Evolutionary conservation across 2,329 filamentous ascomycete species (phyloP).

Genomic region (Colletotrichum horii): DNA sequence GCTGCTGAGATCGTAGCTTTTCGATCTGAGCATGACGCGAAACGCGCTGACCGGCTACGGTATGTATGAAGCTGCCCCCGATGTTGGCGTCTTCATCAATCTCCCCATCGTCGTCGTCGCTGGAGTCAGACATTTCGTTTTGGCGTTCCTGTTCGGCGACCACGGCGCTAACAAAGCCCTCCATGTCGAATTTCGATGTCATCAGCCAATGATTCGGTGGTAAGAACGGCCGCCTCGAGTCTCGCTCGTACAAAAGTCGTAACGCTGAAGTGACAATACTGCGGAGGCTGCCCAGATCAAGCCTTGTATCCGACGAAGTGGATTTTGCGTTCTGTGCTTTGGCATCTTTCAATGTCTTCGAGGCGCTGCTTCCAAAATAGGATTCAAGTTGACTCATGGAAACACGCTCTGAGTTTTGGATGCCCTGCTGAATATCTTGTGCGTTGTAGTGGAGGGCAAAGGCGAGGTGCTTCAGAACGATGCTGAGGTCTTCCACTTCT

Average conservation of each 20-base stretch:
- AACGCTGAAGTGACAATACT: slow-evolving; percentile 80
- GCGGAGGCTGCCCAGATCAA: slow-evolving; percentile 80
- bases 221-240: slow-evolving; percentile 86
- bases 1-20: slow-evolving; percentile 66
- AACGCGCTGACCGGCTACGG: slow-evolving; percentile 60
- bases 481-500: slow-evolving; percentile 76
- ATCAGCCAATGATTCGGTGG: slow-evolving; percentile 92
- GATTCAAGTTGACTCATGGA: slow-evolving; percentile 14
- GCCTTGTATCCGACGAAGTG: slow-evolving; percentile 26
- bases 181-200: slow-evolving; percentile 86
- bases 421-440: slow-evolving; percentile 56
- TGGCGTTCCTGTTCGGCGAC: slow-evolving; percentile 87
- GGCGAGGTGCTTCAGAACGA: slow-evolving; percentile 88
- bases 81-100: slow-evolving; percentile 30
- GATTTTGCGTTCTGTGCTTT: neutral
- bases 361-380: slow-evolving; percentile 6
- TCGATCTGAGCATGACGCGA: slow-evolving; percentile 70
- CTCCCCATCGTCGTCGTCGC: slow-evolving; percentile 33
- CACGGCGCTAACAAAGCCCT: slow-evolving; percentile 83
- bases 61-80: slow-evolving; percentile 27
- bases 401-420: neutral
- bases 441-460: slow-evolving; percentile 90
- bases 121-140: slow-evolving; percentile 52
- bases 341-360: neutral
- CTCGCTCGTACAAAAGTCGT: slow-evolving; percentile 89